Base-by-base conservation (phyloP, 1,284 basidiomycete species). In the Sporisorium reilianum region DNA sequence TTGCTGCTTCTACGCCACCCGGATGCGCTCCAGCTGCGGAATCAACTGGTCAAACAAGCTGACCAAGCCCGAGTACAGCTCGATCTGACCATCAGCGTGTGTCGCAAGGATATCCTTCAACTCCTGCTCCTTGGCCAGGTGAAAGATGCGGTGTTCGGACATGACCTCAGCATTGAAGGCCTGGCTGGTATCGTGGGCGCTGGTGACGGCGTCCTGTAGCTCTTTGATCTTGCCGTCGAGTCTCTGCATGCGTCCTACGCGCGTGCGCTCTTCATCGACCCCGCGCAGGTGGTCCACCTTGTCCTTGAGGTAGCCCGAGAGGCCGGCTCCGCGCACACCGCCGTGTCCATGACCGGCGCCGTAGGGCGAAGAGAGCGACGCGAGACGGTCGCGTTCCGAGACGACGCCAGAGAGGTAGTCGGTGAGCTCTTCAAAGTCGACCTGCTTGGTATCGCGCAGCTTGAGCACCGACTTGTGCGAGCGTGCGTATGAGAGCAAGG, bases 371-470 rank as follows among this genome's bases (percentile, higher is more conserved):
- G 72, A 76, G 7, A 84, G 64, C 7, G 69, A 74, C 1, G 75
- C 77, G 10, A 99, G 88, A 41, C 96, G 88, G 84, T 99, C 97
- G 12, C 96, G 91, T 86, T 99, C 96, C 9, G 90, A 88, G 0
- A 93, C 95, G 30, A 97, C 90, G 8, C 92, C 92, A 2, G 93
- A 93, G 7, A 99, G 88, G 85, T 99, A 99, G 61, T 95, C 93
- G 6, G 94, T 95, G 6, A 98, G 89, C 83, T 98, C 96, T 86
- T 99, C 96, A 78, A 98, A 97, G 85, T 99, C 96, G 57, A 98
- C 90, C 85, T 99, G 97, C 85, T 98, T 99, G 86, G 98, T 94
- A 85, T 99, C 97, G 49, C 97, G 91, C 36, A 97, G 88, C 85
- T 94, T 96, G 67, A 99, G 89, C 6, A 97, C 93, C 9, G 91